Evolutionary conservation across 2,329 filamentous ascomycete species (phyloP).

Genomic region (Trichoderma sp.): DNA sequence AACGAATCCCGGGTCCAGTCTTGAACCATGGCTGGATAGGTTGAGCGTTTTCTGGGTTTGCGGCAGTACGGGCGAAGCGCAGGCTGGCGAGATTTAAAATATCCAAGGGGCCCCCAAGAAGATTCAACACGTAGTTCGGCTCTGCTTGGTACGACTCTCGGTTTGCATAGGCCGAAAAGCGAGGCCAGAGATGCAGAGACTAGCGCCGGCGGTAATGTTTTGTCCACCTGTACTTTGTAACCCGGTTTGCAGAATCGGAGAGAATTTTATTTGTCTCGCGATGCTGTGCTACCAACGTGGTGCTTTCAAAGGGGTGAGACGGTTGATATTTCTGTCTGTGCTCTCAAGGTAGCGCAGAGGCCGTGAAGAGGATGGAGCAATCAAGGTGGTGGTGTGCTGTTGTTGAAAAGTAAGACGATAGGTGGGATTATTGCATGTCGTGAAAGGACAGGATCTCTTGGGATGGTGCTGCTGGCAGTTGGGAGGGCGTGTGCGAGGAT

Average conservation of each 20-base stretch:
- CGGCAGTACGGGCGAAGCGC: not conserved
- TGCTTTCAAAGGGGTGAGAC: slow-evolving; percentile 1
- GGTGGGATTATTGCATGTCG: slow-evolving; percentile 28
- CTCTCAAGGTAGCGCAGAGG: not conserved
- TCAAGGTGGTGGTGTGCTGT: slow-evolving; percentile 2
- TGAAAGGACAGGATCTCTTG: slow-evolving; percentile 22
- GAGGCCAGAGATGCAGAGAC: not conserved
- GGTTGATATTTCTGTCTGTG: not conserved
- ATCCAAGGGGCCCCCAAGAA: not conserved
- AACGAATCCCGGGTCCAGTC: slow-evolving; percentile 43
- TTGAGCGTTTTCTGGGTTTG: not conserved
- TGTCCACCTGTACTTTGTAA: not conserved
- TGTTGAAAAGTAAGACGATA: slow-evolving; percentile 3
- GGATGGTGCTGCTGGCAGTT: slow-evolving; percentile 19
- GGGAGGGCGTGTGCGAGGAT: slow-evolving; percentile 13
- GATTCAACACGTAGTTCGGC: not conserved
- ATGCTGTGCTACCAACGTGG: not conserved
- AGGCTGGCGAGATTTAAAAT: not conserved
- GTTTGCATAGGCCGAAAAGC: slow-evolving; percentile 6
- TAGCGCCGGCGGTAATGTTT: not conserved
- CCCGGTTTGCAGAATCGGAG: not conserved
- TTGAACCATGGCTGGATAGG: slow-evolving; percentile 41
- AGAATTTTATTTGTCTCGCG: not conserved
- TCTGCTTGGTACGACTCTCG: slow-evolving; percentile 12
- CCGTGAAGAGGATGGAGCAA: not conserved